A percentile compares a stretch with the other conserved stretches of the same genome.
These are phyloP conservation scores for Podila horticola DNA, from an alignment of 192 early-diverging fungal species.

Conservation along the genomic window DNA sequence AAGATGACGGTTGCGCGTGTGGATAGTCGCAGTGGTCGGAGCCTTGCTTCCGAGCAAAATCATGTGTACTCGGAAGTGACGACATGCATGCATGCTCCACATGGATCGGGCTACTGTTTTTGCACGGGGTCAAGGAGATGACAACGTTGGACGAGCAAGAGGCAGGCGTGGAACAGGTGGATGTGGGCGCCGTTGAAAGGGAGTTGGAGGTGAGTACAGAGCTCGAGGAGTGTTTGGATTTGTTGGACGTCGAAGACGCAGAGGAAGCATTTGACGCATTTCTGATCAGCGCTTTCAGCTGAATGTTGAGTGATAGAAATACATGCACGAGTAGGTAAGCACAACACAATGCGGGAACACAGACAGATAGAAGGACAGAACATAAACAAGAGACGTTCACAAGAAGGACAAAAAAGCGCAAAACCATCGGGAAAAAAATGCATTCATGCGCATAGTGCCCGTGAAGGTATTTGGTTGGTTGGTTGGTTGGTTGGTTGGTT, in stretches of 20 bases:
- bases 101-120: neutral
- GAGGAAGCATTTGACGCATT: conserved; percentile 37
- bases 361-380: neutral
- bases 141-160: neutral
- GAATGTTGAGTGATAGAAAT: neutral
- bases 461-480: no score
- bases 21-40: no score
- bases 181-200: neutral
- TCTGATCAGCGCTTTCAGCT: conserved; percentile 32
- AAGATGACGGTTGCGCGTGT: no score
- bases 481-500: no score
- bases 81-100: neutral
- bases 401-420: no score
- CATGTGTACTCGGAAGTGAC: neutral
- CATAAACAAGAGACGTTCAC: neutral
- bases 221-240: neutral
- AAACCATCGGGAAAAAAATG: no score
- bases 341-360: neutral
- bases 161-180: conserved; percentile 1
- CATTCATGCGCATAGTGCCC: no score
- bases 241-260: neutral
- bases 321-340: neutral
- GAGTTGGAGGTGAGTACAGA: neutral
- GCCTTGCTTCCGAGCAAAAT: no score
- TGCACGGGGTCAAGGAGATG: neutral